Base-by-base conservation (phyloP, 2,329 filamentous ascomycete genomes). In the Colletotrichum magnum region DNA sequence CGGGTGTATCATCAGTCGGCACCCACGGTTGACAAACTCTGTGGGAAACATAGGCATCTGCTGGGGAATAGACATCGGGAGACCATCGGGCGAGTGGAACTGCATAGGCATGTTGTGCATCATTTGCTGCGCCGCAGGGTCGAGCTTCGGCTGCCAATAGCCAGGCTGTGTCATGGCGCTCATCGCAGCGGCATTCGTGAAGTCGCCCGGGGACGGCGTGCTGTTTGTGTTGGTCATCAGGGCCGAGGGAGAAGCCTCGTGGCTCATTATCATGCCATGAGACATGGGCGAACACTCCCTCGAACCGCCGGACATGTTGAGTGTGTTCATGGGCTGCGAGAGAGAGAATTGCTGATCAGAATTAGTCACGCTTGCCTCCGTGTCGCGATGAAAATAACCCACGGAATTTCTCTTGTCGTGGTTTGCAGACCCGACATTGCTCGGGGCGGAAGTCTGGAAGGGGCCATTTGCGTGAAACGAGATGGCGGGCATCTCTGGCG, bases 1-100 rank as follows among this genome's bases (percentile, higher is more conserved):
- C 5, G 90, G 89, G 71, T 91, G 86, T 51, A 93, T 88, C 13
- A 86, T 87, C 47, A 93, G 79, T 58, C 81, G 80, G 58, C 80
- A 86, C 18, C 74, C 74, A 32, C 77, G 73, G 18, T 73, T 75
- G 52, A 79, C 52, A n/a, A 64, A 81, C 45, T 73, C 77, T 53
- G 72, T 65, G 24, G 72, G 71, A 50, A 75, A 71, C 52, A 76
- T 72, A 24, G 77, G 65, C 67, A 78, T 72, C 21, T 77, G 77
- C 57, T 77, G 76, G 26, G 78, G 79, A 28, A 80, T 74, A 6
- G 78, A 28, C 28, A 68, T 58, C 5, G 64, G 64, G 7, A 68
- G 64, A 47, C 72, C 64, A 76, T 74, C 43, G 73, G 68, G 51
- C 78, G 78, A 47, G 72, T 71, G 70, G 75, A 74, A 71, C 41